Conservation (phyloP, 805 yeast species). For the Saccharomycopsis sp. region DNA sequence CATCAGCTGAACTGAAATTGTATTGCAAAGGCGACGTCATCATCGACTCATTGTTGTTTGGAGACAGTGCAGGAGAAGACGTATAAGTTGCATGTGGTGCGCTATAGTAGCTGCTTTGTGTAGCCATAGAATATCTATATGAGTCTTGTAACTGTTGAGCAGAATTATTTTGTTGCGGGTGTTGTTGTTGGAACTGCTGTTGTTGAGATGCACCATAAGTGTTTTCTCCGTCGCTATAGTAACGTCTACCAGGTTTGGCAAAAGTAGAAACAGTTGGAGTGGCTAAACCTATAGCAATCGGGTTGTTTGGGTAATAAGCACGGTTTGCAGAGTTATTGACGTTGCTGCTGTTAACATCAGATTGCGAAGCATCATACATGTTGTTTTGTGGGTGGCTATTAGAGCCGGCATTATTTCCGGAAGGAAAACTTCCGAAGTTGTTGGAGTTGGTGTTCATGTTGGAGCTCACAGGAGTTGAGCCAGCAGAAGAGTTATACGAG, state of each 20-base stretch:
- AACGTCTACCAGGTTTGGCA: neutral
- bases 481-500: neutral
- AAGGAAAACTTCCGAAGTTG: neutral
- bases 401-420: neutral
- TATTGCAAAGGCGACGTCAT: neutral
- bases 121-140: neutral
- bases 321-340: neutral
- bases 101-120: neutral
- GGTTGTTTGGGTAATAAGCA: neutral
- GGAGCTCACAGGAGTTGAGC: neutral
- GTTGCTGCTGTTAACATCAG: neutral
- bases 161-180: neutral
- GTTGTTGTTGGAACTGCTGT: conserved; percentile 2
- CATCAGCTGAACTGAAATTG: neutral
- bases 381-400: neutral
- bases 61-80: neutral
- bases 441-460: neutral
- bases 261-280: neutral
- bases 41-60: neutral
- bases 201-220: neutral
- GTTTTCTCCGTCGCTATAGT: neutral
- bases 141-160: neutral
- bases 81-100: neutral
- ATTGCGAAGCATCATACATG: neutral
- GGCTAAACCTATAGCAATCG: neutral